Conservation (phyloP, 305 asterid genomes). For the Solanum hybrid region DNA sequence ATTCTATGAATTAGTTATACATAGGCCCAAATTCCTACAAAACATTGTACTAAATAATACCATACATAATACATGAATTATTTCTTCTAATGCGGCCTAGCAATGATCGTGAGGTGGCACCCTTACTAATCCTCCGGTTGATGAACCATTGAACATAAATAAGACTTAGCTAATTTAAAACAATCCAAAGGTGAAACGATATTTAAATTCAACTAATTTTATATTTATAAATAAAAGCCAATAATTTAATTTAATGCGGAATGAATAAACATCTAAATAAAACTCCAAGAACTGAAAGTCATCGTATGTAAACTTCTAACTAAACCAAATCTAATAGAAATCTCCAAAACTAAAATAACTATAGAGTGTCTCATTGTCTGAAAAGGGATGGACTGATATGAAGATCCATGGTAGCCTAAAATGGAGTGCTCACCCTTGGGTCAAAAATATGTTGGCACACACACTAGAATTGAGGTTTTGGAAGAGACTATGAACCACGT, state of each 20-base stretch:
- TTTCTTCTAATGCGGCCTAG: background rate
- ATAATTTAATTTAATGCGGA: background rate
- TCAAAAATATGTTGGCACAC: background rate
- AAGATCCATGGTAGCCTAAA: background rate
- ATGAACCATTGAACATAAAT: background rate
- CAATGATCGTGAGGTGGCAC: background rate
- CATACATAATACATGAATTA: background rate
- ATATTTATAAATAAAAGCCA: too few species aligned
- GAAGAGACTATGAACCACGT: background rate
- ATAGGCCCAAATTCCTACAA: background rate
- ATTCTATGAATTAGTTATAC: background rate
- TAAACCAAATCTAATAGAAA: background rate
- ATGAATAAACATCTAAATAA: background rate
- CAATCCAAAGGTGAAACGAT: background rate
- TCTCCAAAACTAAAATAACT: background rate
- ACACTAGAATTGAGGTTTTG: background rate
- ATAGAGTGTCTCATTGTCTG: background rate
- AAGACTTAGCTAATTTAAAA: background rate
- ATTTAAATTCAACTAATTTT: background rate
- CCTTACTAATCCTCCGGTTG: background rate
- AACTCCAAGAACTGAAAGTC: background rate
- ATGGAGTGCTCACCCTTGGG: background rate
- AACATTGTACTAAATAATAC: too few species aligned
- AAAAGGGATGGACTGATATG: background rate
- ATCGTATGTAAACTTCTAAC: background rate